Base-by-base conservation (phyloP, 192 early-diverging fungal species). In the Linnemannia hyalina region DNA sequence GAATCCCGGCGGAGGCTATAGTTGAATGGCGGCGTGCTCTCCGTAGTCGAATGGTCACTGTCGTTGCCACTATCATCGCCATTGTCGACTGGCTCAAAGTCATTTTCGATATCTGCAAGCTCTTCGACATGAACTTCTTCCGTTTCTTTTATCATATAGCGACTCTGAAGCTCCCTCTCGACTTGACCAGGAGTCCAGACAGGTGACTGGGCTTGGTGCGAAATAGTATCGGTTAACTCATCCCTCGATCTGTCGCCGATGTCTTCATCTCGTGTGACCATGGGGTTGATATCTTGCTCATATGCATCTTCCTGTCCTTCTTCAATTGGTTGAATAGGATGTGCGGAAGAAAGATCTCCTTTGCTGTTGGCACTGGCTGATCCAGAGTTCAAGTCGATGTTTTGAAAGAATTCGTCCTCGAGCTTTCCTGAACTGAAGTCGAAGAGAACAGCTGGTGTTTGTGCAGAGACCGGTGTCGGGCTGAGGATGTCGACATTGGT, bases 221-320 rank as follows among this genome's bases (percentile, higher is more conserved):
- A 35, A 22, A 38, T 20, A 10, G 11, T n/a, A 10, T 70, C 52
- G 23, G 72, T 47, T 0, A 75, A 73, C 35, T 82, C 86, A 44
- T 83, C 74, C 44, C 78, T 80, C 18, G 85, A 81, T n/a, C 74
- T 74, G 6, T 78, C 82, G 44, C 82, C 89, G 32, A 91, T 80
- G 60, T 91, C 91, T 55, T 92, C 91, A 80, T 92, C 91, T 6
- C 57, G 78, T 36, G 91, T 79, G 2, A 92, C 91, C 90, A 92
- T 90, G 18, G 90, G 90, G 57, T 92, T 92, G 6, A 77, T 77
- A 57, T 49, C 18, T 7, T 49, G 32, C 8, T 49, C 70, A 41
- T 15, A 41, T 11, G 49, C 74, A 72, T 89, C 82, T 18, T 90
- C 86, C 42, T 75, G 75, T 23, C 82, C 29, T 36, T 75, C 36